Evolutionary conservation across 2,329 filamentous ascomycete genomes (phyloP).

Genomic region (Cryoendolithus antarcticus): DNA sequence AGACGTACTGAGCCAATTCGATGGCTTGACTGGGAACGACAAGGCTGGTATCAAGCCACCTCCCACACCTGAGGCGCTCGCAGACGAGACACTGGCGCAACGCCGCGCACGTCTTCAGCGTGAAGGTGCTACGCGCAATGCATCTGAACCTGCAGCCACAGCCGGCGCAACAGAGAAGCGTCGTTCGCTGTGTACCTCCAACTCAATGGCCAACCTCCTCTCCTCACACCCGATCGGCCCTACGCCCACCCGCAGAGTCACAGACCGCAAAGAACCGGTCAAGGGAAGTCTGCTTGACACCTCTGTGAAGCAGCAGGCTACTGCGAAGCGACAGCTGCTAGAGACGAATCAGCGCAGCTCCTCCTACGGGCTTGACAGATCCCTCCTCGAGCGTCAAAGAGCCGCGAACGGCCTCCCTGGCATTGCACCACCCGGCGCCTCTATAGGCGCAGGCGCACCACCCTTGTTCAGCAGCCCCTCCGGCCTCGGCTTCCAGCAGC

Average conservation of each 20-base stretch:
- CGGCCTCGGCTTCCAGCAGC: constrained; percentile 11
- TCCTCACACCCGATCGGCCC: constrained; percentile 27
- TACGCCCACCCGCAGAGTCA: constrained; percentile 4
- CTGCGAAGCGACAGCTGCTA: constrained; percentile 23
- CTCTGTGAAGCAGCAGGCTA: constrained; percentile 20
- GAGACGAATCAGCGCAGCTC: constrained; percentile 22
- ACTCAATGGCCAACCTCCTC: constrained; percentile 52
- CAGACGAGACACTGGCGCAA: constrained; percentile 69
- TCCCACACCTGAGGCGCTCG: constrained; percentile 29
- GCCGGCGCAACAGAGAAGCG: constrained; percentile 31
- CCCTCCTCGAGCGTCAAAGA: background rate
- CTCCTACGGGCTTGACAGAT: constrained; percentile 10
- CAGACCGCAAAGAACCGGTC: constrained; percentile 10
- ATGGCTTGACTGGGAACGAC: constrained; percentile 34
- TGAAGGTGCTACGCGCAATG: constrained; percentile 34
- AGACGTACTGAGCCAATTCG: constrained; percentile 57
- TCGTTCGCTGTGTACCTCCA: constrained; percentile 19
- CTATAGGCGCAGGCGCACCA: too few relatives aligned
- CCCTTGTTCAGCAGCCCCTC: constrained; percentile 7
- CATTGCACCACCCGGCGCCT: too few relatives aligned
- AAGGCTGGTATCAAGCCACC: constrained; percentile 18
- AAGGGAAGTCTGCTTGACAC: constrained; percentile 29
- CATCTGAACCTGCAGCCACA: constrained; percentile 23
- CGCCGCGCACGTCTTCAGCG: constrained; percentile 62
- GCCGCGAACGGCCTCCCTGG: constrained; percentile 8